Conservation (phyloP, 1,139 yeast genomes). For the Debaryomyces sp. region DNA sequence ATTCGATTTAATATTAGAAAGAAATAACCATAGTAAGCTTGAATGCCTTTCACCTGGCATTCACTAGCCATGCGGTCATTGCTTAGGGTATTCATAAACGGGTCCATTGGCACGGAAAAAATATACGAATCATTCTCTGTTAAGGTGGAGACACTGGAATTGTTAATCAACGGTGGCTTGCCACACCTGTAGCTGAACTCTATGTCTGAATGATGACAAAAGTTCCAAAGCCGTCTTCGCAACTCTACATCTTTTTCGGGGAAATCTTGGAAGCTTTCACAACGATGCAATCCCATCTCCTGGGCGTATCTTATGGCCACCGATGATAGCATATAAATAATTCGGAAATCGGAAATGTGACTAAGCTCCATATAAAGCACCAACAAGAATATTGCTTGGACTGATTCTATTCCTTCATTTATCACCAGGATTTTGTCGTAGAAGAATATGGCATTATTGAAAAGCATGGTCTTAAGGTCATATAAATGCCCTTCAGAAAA, state of each 20-base stretch:
- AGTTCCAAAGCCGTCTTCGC: slow-evolving; percentile 56
- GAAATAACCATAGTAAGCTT: slow-evolving; percentile 11
- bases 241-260: slow-evolving; percentile 37
- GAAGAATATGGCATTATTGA: slow-evolving; percentile 47
- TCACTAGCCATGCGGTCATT: background rate
- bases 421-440: slow-evolving; percentile 50
- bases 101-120: background rate
- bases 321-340: slow-evolving; percentile 47
- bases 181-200: slow-evolving; percentile 59
- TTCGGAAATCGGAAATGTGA: slow-evolving; percentile 41
- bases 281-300: slow-evolving; percentile 66
- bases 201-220: slow-evolving; percentile 55
- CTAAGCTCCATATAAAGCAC: slow-evolving; percentile 47
- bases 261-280: slow-evolving; percentile 48
- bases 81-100: background rate
- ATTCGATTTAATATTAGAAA: slow-evolving; percentile 27
- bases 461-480: slow-evolving; percentile 26
- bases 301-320: slow-evolving; percentile 62
- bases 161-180: slow-evolving; percentile 58
- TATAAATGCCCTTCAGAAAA: slow-evolving; percentile 9
- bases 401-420: slow-evolving; percentile 52
- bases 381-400: slow-evolving; percentile 52
- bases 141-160: slow-evolving; percentile 46
- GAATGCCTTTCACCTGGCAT: background rate
- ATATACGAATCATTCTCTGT: slow-evolving; percentile 7